Conservation (phyloP, 345 rosid species). For the Balakata baccata region DNA sequence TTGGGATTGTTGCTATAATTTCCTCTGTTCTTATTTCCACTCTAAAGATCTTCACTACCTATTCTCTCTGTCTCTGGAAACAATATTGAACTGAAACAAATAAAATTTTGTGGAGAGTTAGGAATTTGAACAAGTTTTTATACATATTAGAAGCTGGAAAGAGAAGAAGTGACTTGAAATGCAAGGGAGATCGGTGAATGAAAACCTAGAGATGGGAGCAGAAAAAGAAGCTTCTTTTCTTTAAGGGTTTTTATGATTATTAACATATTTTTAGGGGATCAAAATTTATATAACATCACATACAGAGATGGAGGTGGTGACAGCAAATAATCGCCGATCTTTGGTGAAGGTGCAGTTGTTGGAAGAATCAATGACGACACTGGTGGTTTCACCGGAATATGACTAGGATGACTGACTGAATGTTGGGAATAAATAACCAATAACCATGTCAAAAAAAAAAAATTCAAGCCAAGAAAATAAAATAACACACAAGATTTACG, state of each 20-base stretch:
- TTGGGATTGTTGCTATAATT: constrained; percentile 20
- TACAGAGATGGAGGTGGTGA: too few species aligned
- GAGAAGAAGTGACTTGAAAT: constrained; percentile 7
- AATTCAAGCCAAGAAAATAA: too few species aligned
- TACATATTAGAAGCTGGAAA: background rate
- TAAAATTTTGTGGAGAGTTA: background rate
- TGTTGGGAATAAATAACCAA: too few species aligned
- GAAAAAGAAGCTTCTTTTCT: background rate
- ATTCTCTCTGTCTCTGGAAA: constrained; percentile 25
- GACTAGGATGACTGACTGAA: too few species aligned
- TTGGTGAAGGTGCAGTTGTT: too few species aligned
- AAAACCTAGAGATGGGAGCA: background rate
- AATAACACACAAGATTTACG: too few species aligned
- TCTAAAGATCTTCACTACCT: constrained; percentile 65
- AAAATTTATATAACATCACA: too few species aligned
- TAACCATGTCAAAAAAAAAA: too few species aligned
- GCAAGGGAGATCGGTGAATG: constrained; percentile 10
- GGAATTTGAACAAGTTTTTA: background rate
- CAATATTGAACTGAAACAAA: background rate
- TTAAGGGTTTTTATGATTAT: background rate
- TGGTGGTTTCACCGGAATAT: too few species aligned
- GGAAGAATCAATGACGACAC: too few species aligned
- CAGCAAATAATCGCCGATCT: too few species aligned
- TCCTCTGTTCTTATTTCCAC: constrained; percentile 38
- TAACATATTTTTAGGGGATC: too few species aligned